Base-by-base conservation (phyloP, 768 basidiomycete species). In the Dioszegia hungarica region DNA sequence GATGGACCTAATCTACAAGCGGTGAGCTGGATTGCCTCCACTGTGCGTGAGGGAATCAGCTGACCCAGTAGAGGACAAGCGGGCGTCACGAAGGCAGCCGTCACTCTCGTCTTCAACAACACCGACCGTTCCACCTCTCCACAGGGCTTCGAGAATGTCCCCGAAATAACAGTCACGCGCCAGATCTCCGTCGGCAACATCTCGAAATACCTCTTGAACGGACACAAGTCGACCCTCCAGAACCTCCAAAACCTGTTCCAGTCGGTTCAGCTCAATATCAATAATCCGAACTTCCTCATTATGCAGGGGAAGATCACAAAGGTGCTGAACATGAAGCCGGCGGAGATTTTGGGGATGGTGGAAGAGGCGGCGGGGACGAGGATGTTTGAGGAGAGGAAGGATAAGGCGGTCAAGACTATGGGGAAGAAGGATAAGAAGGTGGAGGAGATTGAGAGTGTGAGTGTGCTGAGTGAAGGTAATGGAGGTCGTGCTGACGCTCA, bases 261-360 rank as follows among this genome's bases (percentile, higher is more conserved):
- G 73, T 87, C 89, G 37, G 93, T 99, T 0, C 92, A 95, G 75
- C 83, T 99, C 63, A 98, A 98, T 73, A 98, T 99, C 82, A 99
- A 98, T 78, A 97, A 97, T 77, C 95, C 95, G 40, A 98, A 98
- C 75, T 98, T 98, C 79, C 82, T 99, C 57, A 97, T 98, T 75
- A 98, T 98, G 94, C 95, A 99, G 77, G 94, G 95, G 27, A 89
- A 93, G 47, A 99, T 99, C 73, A 99, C 95, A 11, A 99, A 98
- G 80, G 93, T 88, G 29, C 84, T 99, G 46, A 98, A 97, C 77
- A 98, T 99, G 95, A 87, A 90, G 24, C 93, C 95, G 0, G 87
- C 88, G 79, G 95, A 99, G 75, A 94, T 98, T 59, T 82, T 99
- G 12, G 90, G 92, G 1, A 94, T 99, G 89, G 89, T 98, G 2